Evolutionary conservation across 257 asterid genomes (phyloP).

Genomic region (Fraxinus quadrangulata): DNA sequence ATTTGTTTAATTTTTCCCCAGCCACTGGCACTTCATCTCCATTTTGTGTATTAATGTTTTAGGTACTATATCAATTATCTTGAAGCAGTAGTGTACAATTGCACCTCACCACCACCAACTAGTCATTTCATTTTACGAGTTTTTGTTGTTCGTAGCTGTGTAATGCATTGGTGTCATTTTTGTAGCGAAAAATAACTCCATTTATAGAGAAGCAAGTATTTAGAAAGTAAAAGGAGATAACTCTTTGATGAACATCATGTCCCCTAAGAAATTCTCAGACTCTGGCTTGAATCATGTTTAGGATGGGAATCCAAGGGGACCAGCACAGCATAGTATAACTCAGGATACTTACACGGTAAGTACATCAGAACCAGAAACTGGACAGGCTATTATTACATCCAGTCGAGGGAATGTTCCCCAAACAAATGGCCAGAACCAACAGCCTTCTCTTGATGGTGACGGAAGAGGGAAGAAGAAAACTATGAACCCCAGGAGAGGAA

Average conservation of each 20-base stretch:
- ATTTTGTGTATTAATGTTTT: neutral
- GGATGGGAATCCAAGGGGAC: slow-evolving; percentile 53
- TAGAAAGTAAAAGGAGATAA: neutral
- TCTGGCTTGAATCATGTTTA: slow-evolving; percentile 33
- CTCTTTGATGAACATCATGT: neutral
- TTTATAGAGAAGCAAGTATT: neutral
- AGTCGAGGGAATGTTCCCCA: slow-evolving; percentile 35
- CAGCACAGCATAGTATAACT: slow-evolving; percentile 37
- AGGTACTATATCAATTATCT: neutral
- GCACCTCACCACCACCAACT: neutral
- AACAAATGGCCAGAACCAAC: slow-evolving; percentile 48
- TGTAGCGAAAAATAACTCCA: neutral
- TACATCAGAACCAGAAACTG: slow-evolving; percentile 41
- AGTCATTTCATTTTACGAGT: neutral
- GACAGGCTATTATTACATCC: slow-evolving; percentile 32
- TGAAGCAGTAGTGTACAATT: neutral
- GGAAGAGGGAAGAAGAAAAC: slow-evolving; percentile 69
- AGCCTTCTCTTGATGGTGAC: slow-evolving; percentile 41
- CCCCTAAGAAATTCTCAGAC: slow-evolving; percentile 12
- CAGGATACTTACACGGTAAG: slow-evolving; percentile 41
- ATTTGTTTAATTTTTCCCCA: neutral
- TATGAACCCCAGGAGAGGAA: slow-evolving; percentile 62
- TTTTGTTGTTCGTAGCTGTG: neutral
- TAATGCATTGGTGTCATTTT: neutral
- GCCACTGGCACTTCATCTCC: neutral